These are phyloP conservation scores for Phytophthora pluvialis DNA, from an alignment of 352 stramenopile genomes.

Conservation along the genomic window DNA sequence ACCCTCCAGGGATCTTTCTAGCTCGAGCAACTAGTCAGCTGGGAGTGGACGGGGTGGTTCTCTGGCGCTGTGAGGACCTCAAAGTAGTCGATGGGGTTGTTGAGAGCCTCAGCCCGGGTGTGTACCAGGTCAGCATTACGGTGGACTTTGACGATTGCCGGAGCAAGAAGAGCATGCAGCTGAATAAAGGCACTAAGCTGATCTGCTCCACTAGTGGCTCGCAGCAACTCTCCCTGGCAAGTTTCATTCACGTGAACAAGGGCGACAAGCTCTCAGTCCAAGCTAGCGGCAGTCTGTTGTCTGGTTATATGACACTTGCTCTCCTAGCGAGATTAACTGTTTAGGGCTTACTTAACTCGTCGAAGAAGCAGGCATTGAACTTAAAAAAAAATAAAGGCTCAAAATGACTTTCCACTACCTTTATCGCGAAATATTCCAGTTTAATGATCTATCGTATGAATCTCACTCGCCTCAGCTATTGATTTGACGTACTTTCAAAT, in stretches of 20 bases:
- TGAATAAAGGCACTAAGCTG: conserved; percentile 11
- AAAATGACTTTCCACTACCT: too few relatives aligned
- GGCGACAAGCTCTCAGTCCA: conserved; percentile 10
- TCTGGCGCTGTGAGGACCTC: conserved; percentile 15
- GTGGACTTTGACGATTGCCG: conserved; percentile 8
- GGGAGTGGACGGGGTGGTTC: conserved; percentile 4
- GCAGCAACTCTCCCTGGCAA: conserved; percentile 7
- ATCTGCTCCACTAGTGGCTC: conserved; percentile 7
- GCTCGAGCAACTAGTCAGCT: conserved; percentile 9
- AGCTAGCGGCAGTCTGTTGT: conserved; percentile 2
- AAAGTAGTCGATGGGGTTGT: conserved; percentile 11
- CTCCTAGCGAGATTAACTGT: conserved; percentile 12
- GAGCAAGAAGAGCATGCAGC: background rate
- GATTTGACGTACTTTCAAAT: too few relatives aligned
- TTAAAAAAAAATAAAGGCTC: too few relatives aligned
- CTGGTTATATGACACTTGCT: conserved; percentile 19
- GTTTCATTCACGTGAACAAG: conserved; percentile 13
- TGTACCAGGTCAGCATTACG: conserved; percentile 19
- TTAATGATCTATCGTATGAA: too few relatives aligned
- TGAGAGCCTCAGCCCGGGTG: conserved; percentile 1
- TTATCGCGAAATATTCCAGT: too few relatives aligned
- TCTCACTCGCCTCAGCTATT: too few relatives aligned
- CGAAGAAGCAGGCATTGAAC: too few relatives aligned
- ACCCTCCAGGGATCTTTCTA: conserved; percentile 2
- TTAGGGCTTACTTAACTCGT: background rate